Percentiles rank a stretch among this genome's conserved stretches.
Evolutionary conservation across 495 filamentous ascomycete species (phyloP).

Genomic region (Astrothelium macrocarpum): DNA sequence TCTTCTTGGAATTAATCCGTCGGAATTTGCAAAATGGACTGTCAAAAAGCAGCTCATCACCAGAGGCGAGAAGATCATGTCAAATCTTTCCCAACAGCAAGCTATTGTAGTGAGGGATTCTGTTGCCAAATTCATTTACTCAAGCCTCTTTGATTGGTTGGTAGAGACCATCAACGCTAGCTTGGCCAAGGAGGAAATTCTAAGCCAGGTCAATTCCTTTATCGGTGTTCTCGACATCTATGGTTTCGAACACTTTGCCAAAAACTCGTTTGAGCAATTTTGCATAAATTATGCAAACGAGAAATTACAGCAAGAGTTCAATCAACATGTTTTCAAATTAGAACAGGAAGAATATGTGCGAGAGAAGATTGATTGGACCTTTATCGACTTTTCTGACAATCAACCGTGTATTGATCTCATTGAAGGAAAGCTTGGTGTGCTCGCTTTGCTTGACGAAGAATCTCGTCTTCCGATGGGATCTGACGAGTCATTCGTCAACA

Average conservation of each 20-base stretch:
- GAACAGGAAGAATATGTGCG: slow-evolving; percentile 97
- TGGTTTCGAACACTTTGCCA: slow-evolving; percentile 98
- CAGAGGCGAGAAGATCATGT: slow-evolving; percentile 93
- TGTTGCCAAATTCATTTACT: slow-evolving; percentile 98
- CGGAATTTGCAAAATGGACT: slow-evolving; percentile 95
- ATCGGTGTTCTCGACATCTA: slow-evolving; percentile 99
- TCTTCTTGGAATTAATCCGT: slow-evolving; percentile 77
- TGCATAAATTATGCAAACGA: slow-evolving; percentile 99
- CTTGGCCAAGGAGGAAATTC: slow-evolving; percentile 79
- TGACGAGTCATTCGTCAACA: slow-evolving; percentile 94
- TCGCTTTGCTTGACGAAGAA: slow-evolving; percentile 91
- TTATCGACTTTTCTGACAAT: slow-evolving; percentile 99
- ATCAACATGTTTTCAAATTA: slow-evolving; percentile 99
- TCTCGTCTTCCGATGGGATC: slow-evolving; percentile 93
- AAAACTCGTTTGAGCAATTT: slow-evolving; percentile 99
- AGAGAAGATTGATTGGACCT: slow-evolving; percentile 98
- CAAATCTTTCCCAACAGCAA: slow-evolving; percentile 88
- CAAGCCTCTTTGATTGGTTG: slow-evolving; percentile 96
- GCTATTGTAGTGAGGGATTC: slow-evolving; percentile 93
- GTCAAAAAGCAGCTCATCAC: slow-evolving; percentile 98
- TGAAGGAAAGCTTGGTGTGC: slow-evolving; percentile 87
- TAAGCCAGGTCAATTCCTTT: slow-evolving; percentile 76
- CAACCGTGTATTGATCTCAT: slow-evolving; percentile 99
- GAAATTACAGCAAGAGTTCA: slow-evolving; percentile 98
- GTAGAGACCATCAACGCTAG: slow-evolving; percentile 90